Conservation (phyloP, 176 grass and related monocot genomes). For the Melocanna baccifera region DNA sequence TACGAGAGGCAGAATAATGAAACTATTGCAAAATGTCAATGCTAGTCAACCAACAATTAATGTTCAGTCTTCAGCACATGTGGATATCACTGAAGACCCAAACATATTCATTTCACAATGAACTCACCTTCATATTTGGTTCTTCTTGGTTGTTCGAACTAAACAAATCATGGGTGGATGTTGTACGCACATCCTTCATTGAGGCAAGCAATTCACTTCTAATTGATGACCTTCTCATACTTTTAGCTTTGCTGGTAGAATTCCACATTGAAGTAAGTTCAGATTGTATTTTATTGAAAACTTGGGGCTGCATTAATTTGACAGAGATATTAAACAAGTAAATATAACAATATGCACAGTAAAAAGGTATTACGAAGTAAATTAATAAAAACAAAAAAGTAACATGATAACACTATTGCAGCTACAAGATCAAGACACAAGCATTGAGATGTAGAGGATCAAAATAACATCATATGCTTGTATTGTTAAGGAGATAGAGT, state of each 20-base stretch:
- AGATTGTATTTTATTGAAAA: conserved; percentile 72
- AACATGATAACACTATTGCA: not conserved
- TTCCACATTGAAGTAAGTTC: conserved; percentile 95
- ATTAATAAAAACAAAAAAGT: conserved; percentile 1
- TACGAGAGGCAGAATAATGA: conserved; percentile 16
- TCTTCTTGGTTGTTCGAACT: conserved; percentile 49
- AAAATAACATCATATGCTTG: not conserved
- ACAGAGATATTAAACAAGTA: conserved; percentile 14
- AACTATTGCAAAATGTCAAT: conserved; percentile 13
- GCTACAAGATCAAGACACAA: conserved; percentile 7
- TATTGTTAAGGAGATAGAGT: too few species aligned
- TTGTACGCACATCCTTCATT: conserved; percentile 37
- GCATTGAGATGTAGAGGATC: conserved; percentile 10
- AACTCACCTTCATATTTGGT: conserved; percentile 63
- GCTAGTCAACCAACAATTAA: conserved; percentile 20
- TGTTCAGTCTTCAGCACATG: conserved; percentile 2
- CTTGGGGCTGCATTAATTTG: conserved; percentile 58
- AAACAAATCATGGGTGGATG: conserved; percentile 47
- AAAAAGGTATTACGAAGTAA: conserved; percentile 10
- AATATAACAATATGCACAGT: conserved; percentile 2
- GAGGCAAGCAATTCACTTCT: conserved; percentile 57
- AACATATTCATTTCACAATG: conserved; percentile 29
- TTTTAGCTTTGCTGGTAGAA: conserved; percentile 61
- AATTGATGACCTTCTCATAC: conserved; percentile 63
- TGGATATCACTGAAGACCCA: conserved; percentile 1